Conservation (phyloP, 768 basidiomycete species). For the Sutorius australiensis region DNA sequence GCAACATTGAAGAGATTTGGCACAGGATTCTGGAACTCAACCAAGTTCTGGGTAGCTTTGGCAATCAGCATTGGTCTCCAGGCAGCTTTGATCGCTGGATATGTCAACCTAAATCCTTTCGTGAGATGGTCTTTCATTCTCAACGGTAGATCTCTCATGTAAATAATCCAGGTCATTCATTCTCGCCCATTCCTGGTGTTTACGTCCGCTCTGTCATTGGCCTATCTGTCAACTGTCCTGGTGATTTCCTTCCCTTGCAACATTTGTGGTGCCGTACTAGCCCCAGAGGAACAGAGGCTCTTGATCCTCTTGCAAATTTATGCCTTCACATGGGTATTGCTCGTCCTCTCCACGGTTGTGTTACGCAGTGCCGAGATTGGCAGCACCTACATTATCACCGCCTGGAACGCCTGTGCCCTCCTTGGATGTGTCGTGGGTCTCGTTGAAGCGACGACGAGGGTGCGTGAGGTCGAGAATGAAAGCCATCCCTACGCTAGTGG, state of each 20-base stretch:
- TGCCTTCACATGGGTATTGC: constrained; percentile 54
- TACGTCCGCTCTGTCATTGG: constrained; percentile 44
- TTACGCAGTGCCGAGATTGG: constrained; percentile 43
- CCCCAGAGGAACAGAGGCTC: constrained; percentile 45
- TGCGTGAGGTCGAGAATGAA: constrained; percentile 6
- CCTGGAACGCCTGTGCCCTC: constrained; percentile 48
- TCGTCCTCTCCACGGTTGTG: constrained; percentile 47
- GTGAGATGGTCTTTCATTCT: constrained; percentile 36
- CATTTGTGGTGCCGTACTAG: constrained; percentile 16
- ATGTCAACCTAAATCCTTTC: constrained; percentile 57
- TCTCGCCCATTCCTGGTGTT: constrained; percentile 52
- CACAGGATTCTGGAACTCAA: constrained; percentile 43
- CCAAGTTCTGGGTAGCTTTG: constrained; percentile 62
- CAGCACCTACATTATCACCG: constrained; percentile 53
- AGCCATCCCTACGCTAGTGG: constrained; percentile 11
- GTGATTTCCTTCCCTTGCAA: constrained; percentile 37
- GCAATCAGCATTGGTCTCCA: constrained; percentile 44
- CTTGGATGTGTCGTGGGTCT: constrained; percentile 39
- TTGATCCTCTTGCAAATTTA: constrained; percentile 52
- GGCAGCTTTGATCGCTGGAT: constrained; percentile 44
- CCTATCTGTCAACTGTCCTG: constrained; percentile 46
- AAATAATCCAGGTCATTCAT: constrained; percentile 51
- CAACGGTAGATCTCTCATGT: background rate
- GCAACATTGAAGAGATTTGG: constrained; percentile 25
- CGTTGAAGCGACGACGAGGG: constrained; percentile 33